A percentile compares a stretch with the other conserved stretches of the same genome.
Evolutionary conservation across 1,284 basidiomycete genomes (phyloP).

Genomic region (Cryptococcus hybrid): DNA sequence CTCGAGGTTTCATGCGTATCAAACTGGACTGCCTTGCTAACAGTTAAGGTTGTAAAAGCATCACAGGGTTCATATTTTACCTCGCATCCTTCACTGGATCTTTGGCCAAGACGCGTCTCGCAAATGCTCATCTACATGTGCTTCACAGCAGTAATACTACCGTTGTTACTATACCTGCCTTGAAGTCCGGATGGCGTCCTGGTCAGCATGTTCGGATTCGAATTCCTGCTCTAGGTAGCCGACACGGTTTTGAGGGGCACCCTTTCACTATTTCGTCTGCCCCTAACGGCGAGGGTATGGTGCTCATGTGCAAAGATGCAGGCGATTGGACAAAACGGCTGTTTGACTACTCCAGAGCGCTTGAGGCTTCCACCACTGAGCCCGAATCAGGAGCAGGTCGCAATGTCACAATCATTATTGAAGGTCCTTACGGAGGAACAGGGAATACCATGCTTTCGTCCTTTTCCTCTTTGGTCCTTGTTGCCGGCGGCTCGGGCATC

Average conservation of each 20-base stretch:
- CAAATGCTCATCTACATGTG: constrained; percentile 37
- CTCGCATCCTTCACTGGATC: constrained; percentile 31
- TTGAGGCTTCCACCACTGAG: background rate
- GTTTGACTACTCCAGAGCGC: constrained; percentile 23
- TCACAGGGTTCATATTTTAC: constrained; percentile 57
- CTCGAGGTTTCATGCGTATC: background rate
- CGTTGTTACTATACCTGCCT: constrained; percentile 36
- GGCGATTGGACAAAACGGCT: constrained; percentile 46
- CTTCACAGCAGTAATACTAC: constrained; percentile 39
- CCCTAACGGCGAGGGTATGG: constrained; percentile 41
- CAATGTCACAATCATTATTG: constrained; percentile 25
- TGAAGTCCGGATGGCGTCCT: constrained; percentile 49
- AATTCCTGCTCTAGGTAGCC: constrained; percentile 32
- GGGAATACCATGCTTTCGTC: constrained; percentile 42
- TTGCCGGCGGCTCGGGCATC: constrained; percentile 48
- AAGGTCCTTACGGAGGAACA: constrained; percentile 47
- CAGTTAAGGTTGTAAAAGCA: constrained; percentile 42
- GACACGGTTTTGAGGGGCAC: constrained; percentile 39
- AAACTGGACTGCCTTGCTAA: background rate
- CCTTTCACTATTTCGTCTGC: constrained; percentile 52
- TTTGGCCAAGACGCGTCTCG: constrained; percentile 39
- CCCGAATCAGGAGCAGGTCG: constrained; percentile 2
- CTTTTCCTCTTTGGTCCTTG: constrained; percentile 40
- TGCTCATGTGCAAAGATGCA: constrained; percentile 42
- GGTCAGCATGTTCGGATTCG: constrained; percentile 51